Evolutionary conservation across 495 filamentous ascomycete genomes (phyloP).

Genomic region (Talaromyces proteolyticus): DNA sequence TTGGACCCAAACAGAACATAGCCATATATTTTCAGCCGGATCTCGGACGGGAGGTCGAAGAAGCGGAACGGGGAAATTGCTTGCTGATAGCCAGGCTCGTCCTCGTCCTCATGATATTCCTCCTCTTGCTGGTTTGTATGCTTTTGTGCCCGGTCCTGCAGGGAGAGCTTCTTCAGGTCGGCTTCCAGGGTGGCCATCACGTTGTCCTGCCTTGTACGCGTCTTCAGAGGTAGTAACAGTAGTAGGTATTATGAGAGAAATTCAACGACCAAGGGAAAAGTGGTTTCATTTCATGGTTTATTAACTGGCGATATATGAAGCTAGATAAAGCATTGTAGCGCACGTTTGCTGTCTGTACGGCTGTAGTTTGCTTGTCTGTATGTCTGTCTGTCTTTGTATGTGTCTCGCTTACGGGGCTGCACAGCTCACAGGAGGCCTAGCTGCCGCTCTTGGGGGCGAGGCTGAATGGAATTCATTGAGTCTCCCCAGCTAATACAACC

Average conservation of each 20-base stretch:
- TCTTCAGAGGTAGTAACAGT: neutral
- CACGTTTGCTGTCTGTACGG: no score
- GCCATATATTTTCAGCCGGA: constrained; percentile 66
- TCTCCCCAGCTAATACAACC: constrained; percentile 72
- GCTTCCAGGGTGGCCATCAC: constrained; percentile 2
- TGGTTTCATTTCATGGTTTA: constrained; percentile 4
- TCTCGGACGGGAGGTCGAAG: constrained; percentile 70
- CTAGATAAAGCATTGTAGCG: constrained; percentile 3
- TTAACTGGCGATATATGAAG: neutral
- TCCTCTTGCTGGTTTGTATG: constrained; percentile 7
- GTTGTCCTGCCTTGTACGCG: neutral
- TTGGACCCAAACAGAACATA: constrained; percentile 49
- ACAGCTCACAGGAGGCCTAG: constrained; percentile 40
- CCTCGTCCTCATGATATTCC: constrained; percentile 9
- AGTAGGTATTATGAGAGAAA: neutral
- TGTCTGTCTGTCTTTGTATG: no score
- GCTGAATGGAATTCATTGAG: constrained; percentile 35
- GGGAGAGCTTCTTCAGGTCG: constrained; percentile 18
- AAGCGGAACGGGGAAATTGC: constrained; percentile 54
- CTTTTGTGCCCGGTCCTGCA: constrained; percentile 18
- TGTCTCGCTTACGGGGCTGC: constrained; percentile 39
- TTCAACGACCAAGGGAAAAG: neutral
- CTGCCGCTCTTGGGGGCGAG: constrained; percentile 60
- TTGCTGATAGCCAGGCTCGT: neutral
- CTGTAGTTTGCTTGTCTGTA: no score